Base-by-base conservation (phyloP, 2,329 filamentous ascomycete species). In the Sarocladium strictum region DNA sequence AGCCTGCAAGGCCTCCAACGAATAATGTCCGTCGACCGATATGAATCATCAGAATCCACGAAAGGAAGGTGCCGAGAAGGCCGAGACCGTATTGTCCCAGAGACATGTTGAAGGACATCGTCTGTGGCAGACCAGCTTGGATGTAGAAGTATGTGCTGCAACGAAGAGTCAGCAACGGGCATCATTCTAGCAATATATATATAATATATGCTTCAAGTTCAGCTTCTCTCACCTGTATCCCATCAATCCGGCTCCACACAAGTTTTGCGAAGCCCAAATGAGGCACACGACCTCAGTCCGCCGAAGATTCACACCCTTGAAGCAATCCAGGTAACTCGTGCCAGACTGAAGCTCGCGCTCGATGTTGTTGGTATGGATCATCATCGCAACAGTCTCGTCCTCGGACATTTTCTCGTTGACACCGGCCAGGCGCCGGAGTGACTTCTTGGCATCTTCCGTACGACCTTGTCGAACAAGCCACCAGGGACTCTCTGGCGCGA, bases 401-500 rank as follows among this genome's bases (percentile, higher is more conserved):
- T 51, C 1, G 7, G 6, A 19, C 3, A 51, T 7, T 11, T 51
- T 33, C 26, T 51, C 47, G 27, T 51, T 51, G 64, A 60, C 40
- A 19, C 53, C 51, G 10, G 52, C 52, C 6, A 67, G 59, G 5
- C 64, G 58, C 14, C 51, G 40, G 23, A 65, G 53, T 2, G 56
- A 15, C 29, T 23, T 32, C 56, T 54, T 50, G 2, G 71, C 75
- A 1, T 72, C 70, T 2, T 71, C 69, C 3, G 69, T 57, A 10
- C 68, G 67, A 2, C 68, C 71, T 3, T 65, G 63, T 6, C 76
- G 72, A 9, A 78, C 71, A 4, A 76, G 69, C 72, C 73, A 78
- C 74, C 76, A 79, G 1, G 76, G 76, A 2, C 72, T 76, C 57
- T 79, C 76, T 1, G 76, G 76, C 3, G 74, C 73, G 15, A 77